Evolutionary conservation across 1,284 basidiomycete genomes (phyloP).

Genomic region (Pyrrhoderma lamaoense): DNA sequence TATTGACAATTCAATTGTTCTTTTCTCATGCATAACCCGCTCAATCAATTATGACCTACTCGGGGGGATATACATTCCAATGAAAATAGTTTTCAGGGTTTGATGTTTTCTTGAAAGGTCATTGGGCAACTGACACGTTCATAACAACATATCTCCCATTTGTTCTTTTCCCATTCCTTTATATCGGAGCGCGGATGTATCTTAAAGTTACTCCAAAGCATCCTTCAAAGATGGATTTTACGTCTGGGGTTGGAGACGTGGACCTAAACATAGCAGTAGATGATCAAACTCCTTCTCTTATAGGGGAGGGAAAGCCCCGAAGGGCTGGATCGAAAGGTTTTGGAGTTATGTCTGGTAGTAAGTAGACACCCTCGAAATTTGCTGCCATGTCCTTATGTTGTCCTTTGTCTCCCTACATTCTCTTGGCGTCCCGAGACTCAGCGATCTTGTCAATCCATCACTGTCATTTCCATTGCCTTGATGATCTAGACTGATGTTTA

Average conservation of each 20-base stretch:
- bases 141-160: conserved; percentile 79
- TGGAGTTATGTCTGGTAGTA: conserved; percentile 50
- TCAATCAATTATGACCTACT: not conserved
- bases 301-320: conserved; percentile 36
- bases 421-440: no score
- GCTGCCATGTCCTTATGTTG: no score
- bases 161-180: conserved; percentile 70
- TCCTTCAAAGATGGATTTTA: conserved; percentile 72
- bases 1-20: no score
- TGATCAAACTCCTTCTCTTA: no score
- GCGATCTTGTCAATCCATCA: no score
- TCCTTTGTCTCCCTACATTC: no score
- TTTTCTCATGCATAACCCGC: not conserved
- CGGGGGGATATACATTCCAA: no score
- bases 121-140: conserved; percentile 55
- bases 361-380: no score
- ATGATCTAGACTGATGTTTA: no score
- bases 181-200: conserved; percentile 47
- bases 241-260: conserved; percentile 61
- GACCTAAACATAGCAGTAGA: conserved; percentile 23
- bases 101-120: conserved; percentile 64
- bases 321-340: conserved; percentile 56
- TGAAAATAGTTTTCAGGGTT: conserved; percentile 59
- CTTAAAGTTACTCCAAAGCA: conserved; percentile 42
- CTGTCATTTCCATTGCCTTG: no score